Evolutionary conservation across 192 early-diverging fungal species (phyloP).

Genomic region (Chytriomyces confervae): DNA sequence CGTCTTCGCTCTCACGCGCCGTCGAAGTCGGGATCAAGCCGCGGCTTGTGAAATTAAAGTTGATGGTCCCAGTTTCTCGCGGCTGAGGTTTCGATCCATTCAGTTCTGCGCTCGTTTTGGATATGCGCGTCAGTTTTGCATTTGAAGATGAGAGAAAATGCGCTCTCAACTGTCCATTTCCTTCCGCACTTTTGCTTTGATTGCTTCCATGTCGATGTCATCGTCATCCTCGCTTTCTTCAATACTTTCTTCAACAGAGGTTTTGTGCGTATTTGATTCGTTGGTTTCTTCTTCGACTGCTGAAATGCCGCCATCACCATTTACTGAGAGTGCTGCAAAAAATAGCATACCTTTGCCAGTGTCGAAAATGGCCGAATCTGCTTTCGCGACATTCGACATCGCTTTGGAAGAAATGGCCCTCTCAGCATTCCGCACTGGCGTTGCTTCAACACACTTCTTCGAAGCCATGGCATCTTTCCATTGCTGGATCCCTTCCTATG

Average conservation of each 20-base stretch:
- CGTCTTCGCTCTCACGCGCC: slow-evolving; percentile 62
- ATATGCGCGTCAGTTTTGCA: slow-evolving; percentile 18
- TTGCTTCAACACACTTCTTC: background rate
- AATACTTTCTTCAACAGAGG: slow-evolving; percentile 4
- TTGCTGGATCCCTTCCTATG: slow-evolving; percentile 31
- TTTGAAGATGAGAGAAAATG: slow-evolving; percentile 6
- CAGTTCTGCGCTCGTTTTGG: slow-evolving; percentile 24
- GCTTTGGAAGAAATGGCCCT: background rate
- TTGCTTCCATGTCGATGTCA: slow-evolving; percentile 57
- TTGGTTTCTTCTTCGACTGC: background rate
- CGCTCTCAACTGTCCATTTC: slow-evolving; percentile 40
- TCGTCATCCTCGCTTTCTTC: slow-evolving; percentile 44
- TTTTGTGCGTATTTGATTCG: background rate
- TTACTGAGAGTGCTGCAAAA: background rate
- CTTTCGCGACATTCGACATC: background rate
- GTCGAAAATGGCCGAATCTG: slow-evolving; percentile 44
- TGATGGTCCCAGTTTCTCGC: slow-evolving; percentile 30
- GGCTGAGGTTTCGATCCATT: slow-evolving; percentile 32
- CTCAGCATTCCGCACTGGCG: background rate
- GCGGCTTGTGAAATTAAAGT: slow-evolving; percentile 51
- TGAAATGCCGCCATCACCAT: background rate
- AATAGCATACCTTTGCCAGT: slow-evolving; percentile 17
- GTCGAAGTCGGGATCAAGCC: slow-evolving; percentile 51
- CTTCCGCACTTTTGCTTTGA: slow-evolving; percentile 46
- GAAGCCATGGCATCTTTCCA: slow-evolving; percentile 4